Percentiles rank a stretch among this genome's conserved stretches.
Conservation (phyloP, 2,329 filamentous ascomycete genomes). For the Alternaria rosae region DNA sequence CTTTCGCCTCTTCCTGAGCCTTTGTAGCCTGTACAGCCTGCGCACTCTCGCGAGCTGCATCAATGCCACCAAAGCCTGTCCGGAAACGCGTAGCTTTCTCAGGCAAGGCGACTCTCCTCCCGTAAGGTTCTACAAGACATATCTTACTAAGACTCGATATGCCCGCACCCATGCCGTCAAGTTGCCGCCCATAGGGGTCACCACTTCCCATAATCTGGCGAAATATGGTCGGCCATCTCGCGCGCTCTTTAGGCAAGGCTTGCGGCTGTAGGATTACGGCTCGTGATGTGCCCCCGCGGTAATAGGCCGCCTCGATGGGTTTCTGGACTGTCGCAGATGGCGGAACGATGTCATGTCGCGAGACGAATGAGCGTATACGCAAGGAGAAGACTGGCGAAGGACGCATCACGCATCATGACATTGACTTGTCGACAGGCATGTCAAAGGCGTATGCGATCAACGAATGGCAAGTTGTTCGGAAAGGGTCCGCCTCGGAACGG, state of each 20-base stretch:
- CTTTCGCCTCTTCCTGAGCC: slow-evolving; percentile 3
- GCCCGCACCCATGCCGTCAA: slow-evolving; percentile 75
- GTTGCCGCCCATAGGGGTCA: slow-evolving; percentile 72
- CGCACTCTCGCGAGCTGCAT: slow-evolving; percentile 13
- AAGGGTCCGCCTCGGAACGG: slow-evolving; percentile 17
- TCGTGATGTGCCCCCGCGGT: slow-evolving; percentile 74
- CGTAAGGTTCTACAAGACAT: slow-evolving; percentile 64
- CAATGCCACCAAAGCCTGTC: slow-evolving; percentile 20
- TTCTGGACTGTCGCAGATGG: slow-evolving; percentile 21
- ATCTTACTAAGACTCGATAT: slow-evolving; percentile 75
- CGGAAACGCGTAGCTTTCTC: slow-evolving; percentile 9
- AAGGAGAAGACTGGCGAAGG: slow-evolving; percentile 25
- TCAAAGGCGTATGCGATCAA: neutral
- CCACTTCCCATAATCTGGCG: slow-evolving; percentile 67
- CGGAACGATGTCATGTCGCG: slow-evolving; percentile 13
- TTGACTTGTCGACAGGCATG: slow-evolving; percentile 1
- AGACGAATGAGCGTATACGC: slow-evolving; percentile 21
- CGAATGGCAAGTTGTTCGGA: slow-evolving; percentile 19
- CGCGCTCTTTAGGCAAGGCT: slow-evolving; percentile 59
- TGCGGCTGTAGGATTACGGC: slow-evolving; percentile 66
- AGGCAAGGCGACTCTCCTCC: slow-evolving; percentile 2
- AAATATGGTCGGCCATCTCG: slow-evolving; percentile 63
- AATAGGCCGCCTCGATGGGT: slow-evolving; percentile 61
- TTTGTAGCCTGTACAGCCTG: slow-evolving; percentile 4
- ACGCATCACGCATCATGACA: slow-evolving; percentile 34